These are phyloP conservation scores for Pyracantha coccinea DNA, from an alignment of 331 rosid genomes.

Conservation along the genomic window DNA sequence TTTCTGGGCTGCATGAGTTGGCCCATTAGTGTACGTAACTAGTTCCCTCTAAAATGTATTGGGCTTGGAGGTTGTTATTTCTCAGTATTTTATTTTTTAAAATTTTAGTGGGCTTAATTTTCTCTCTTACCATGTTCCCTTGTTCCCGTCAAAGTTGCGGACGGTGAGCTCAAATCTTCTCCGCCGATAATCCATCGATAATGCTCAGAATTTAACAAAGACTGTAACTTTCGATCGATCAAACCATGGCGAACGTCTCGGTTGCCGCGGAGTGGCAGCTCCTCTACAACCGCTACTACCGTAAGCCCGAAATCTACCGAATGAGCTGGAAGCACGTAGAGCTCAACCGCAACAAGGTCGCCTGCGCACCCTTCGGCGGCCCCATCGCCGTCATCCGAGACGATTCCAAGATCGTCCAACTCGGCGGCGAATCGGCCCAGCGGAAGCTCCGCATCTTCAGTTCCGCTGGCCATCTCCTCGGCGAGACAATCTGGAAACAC, in stretches of 20 bases:
- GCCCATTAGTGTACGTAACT: not conserved
- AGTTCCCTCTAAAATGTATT: not conserved
- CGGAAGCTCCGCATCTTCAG: constrained; percentile 90
- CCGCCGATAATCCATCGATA: not conserved
- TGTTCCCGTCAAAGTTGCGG: not conserved
- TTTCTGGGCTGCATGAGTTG: not conserved
- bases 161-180: not conserved
- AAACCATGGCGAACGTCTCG: constrained; percentile 71
- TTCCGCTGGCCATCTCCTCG: constrained; percentile 54
- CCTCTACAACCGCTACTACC: constrained; percentile 85
- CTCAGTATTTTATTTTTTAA: not conserved
- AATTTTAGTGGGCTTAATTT: no score
- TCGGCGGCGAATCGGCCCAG: constrained; percentile 86
- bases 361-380: constrained; percentile 88
- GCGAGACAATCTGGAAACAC: constrained; percentile 81
- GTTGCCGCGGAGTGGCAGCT: constrained; percentile 99
- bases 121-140: no score
- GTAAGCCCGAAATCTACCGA: constrained; percentile 75
- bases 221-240: not conserved
- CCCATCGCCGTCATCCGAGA: constrained; percentile 93
- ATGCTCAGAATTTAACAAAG: not conserved
- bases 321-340: constrained; percentile 80
- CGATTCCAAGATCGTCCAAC: constrained; percentile 98
- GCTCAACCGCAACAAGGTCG: constrained; percentile 81
- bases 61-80: not conserved